A percentile compares a stretch with the other conserved stretches of the same genome.
These are phyloP conservation scores for Lepraria neglecta DNA, from an alignment of 495 filamentous ascomycete genomes.

Conservation along the genomic window DNA sequence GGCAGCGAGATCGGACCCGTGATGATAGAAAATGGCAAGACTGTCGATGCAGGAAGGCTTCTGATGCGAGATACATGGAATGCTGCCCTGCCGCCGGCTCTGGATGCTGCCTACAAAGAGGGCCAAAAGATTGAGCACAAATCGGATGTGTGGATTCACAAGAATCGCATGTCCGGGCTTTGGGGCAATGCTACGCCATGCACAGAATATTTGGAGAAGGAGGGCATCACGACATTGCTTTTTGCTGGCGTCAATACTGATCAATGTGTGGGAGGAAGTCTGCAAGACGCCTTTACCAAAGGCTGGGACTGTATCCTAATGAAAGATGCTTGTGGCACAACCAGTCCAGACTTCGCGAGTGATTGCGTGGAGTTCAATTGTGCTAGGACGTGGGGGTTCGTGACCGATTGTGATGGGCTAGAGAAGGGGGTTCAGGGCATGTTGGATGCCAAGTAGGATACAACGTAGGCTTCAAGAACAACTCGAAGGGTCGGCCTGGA, in stretches of 20 bases:
- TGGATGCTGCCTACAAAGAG: constrained; percentile 37
- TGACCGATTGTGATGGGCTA: constrained; percentile 35
- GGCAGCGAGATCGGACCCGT: constrained; percentile 41
- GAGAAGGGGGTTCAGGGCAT: constrained; percentile 43
- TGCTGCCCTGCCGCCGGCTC: constrained; percentile 41
- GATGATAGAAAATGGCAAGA: constrained; percentile 34
- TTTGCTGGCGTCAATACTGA: constrained; percentile 56
- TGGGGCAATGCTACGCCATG: constrained; percentile 37
- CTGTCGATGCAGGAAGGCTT: constrained; percentile 40
- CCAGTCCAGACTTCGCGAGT: constrained; percentile 37
- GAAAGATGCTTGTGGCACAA: constrained; percentile 49
- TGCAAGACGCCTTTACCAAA: constrained; percentile 47
- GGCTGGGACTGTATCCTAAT: constrained; percentile 52
- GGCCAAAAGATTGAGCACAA: constrained; percentile 25
- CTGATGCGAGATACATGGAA: constrained; percentile 52
- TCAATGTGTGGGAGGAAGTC: constrained; percentile 52
- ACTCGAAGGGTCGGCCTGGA: background rate
- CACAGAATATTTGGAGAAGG: constrained; percentile 34
- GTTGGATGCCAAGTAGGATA: constrained; percentile 15
- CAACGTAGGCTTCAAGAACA: background rate
- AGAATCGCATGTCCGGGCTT: constrained; percentile 53
- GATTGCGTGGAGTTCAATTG: constrained; percentile 41
- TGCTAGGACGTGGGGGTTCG: constrained; percentile 39
- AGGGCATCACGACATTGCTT: constrained; percentile 45
- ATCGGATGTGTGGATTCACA: constrained; percentile 48